Evolutionary conservation across 768 basidiomycete species (phyloP).

Genomic region (Leccinellum rugosiceps): DNA sequence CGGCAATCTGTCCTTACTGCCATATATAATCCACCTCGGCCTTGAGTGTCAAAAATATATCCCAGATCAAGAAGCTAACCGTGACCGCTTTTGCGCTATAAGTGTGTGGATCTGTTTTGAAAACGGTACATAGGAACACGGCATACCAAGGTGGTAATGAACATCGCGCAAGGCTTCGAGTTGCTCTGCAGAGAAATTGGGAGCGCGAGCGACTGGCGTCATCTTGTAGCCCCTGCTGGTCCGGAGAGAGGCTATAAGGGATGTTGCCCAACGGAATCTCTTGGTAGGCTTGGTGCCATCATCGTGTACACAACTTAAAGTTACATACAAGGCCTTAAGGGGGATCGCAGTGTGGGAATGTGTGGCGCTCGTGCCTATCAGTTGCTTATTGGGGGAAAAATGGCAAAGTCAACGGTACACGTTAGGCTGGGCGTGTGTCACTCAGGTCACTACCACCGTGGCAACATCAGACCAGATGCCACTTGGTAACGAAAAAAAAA

Average conservation of each 20-base stretch:
- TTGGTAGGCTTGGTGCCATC: background rate
- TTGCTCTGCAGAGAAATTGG: constrained; percentile 1
- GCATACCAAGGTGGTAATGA: constrained; percentile 9
- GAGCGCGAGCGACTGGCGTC: background rate
- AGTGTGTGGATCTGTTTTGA: background rate
- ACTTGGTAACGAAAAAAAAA: background rate
- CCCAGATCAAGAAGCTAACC: constrained; percentile 27
- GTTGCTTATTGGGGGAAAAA: background rate
- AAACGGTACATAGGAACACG: background rate
- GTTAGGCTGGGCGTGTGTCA: background rate
- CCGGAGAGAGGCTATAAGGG: background rate
- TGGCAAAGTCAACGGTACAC: too few species aligned
- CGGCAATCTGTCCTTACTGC: constrained; percentile 19
- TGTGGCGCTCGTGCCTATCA: background rate
- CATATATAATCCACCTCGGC: constrained; percentile 30
- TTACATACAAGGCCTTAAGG: too few species aligned
- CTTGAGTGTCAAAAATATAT: constrained; percentile 24
- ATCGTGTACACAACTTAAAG: background rate
- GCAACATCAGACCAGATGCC: background rate
- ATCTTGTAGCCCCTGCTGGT: constrained; percentile 1
- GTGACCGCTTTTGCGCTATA: constrained; percentile 20
- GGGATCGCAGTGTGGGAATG: background rate
- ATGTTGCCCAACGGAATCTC: background rate
- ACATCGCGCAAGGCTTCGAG: constrained; percentile 6
- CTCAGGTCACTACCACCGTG: background rate